Evolutionary conservation across 306 rosid genomes (phyloP).

Genomic region (Trifolium fragiferum): DNA sequence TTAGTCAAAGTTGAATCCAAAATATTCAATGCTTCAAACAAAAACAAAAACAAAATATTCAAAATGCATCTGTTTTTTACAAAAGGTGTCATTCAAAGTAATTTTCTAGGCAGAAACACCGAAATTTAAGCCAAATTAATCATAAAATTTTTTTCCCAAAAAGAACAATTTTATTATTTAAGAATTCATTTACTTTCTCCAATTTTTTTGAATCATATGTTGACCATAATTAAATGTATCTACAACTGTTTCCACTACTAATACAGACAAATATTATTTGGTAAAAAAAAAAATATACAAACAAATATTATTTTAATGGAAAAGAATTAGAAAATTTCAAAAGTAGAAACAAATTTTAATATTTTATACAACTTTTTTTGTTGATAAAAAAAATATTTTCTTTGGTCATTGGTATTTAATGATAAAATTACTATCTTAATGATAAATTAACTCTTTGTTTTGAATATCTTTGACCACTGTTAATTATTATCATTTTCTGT

Average conservation of each 20-base stretch:
- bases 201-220: neutral
- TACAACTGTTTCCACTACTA: neutral
- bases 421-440: slow-evolving; percentile 44
- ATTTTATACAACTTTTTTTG: too few species aligned
- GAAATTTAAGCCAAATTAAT: slow-evolving; percentile 9
- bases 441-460: slow-evolving; percentile 54
- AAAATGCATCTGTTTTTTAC: neutral
- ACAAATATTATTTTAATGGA: neutral
- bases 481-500: slow-evolving; percentile 52
- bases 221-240: neutral
- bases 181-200: neutral
- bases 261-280: neutral
- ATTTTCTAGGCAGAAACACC: neutral
- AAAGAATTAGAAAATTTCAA: too few species aligned
- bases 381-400: neutral
- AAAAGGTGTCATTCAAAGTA: slow-evolving; percentile 5
- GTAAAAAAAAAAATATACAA: neutral
- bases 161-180: neutral
- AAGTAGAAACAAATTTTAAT: too few species aligned
- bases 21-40: neutral
- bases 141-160: too few species aligned
- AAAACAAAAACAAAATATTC: slow-evolving; percentile 8
- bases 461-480: slow-evolving; percentile 86
- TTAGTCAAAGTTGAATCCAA: slow-evolving; percentile 33
- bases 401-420: slow-evolving; percentile 39